A percentile compares a stretch with the other conserved stretches of the same genome.
Conservation (phyloP, 108 stramenopile species). For the Cyclostephanos invisitatus region DNA sequence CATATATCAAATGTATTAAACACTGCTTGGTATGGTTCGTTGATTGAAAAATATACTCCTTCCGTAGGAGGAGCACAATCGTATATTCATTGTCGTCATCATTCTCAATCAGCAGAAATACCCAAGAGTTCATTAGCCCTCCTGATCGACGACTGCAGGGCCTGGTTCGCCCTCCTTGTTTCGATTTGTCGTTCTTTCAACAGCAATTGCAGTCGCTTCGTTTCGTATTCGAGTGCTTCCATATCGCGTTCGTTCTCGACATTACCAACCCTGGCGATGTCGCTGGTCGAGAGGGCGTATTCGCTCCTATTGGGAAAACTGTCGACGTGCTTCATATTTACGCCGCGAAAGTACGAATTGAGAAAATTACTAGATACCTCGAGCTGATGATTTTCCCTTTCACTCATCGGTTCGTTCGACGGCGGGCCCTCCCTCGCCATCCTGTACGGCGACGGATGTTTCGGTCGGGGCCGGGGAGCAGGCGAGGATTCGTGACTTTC, state of each 20-base stretch:
- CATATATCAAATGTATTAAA: background rate
- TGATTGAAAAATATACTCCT: too few relatives aligned
- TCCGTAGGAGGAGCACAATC: too few relatives aligned
- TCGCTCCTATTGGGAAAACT: background rate
- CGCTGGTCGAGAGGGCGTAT: background rate
- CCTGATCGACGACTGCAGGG: constrained; percentile 8
- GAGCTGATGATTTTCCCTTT: constrained; percentile 1
- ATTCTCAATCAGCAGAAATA: background rate
- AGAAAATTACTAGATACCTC: background rate
- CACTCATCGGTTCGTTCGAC: background rate
- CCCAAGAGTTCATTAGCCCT: constrained; percentile 1
- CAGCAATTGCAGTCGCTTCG: constrained; percentile 11
- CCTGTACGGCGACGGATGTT: background rate
- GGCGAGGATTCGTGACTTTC: background rate
- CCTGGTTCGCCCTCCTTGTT: constrained; percentile 17
- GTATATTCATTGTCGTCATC: too few relatives aligned
- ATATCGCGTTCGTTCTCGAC: background rate
- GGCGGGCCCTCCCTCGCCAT: background rate
- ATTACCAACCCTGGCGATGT: background rate
- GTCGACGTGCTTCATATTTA: background rate
- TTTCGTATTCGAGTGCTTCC: constrained; percentile 17
- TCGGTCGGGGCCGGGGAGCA: background rate
- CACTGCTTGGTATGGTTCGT: too few relatives aligned
- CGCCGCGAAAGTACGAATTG: constrained; percentile 1
- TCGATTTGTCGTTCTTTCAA: constrained; percentile 25